Base-by-base conservation (phyloP, 306 rosid species). In the Luffa acutangula region DNA sequence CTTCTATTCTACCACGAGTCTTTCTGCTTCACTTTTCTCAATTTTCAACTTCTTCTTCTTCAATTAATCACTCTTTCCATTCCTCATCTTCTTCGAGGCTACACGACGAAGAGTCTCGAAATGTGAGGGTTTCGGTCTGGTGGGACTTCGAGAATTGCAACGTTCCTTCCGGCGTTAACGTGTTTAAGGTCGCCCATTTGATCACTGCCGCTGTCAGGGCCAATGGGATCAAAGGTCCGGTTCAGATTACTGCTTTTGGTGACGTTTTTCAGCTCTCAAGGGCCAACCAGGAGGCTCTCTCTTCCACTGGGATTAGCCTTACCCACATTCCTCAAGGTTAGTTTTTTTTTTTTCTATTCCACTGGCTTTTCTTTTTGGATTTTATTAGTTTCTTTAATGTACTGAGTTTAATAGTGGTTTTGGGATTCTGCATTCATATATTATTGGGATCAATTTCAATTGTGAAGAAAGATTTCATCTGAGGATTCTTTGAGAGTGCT, bases 131-230 rank as follows among this genome's bases (percentile, higher is more conserved):
- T 80, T 90, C 93, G 4, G 97, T 93, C 4, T 95, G 99, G 99
- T 95, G 97, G 99, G 99, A 95, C 83, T 89, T 95, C 65, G 95
- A 95, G 84, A 93, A 88, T 64, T 93, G 97, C 84, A 11, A 70
- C 66, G 57, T 91, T 1, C 97, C 99, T 5, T 8, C 14, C 0
- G 89, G 81, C 0, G 78, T 82, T 25, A 88, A 88, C 43, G 84
- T 84, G 17, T 83, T 80, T 78, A 91, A 78, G 79, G 77, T 91
- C 10, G 81, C 93, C 1, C 86, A 82, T 15, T 37, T 81, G 4
- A 86, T 95, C 64, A 85, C 90, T 4, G 82, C 87, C 1, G 99
- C 97, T 5, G 79, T 93, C 2, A 89, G 97, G 82, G 56, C 88
- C 42, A 95, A 85, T 73, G 97, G 99, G 7, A 95, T 95, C 13